Evolutionary conservation across 2,329 filamentous ascomycete genomes (phyloP), one percentile per base, ranked within the genome.

Genomic region (Ascocoryne sarcoides): DNA sequence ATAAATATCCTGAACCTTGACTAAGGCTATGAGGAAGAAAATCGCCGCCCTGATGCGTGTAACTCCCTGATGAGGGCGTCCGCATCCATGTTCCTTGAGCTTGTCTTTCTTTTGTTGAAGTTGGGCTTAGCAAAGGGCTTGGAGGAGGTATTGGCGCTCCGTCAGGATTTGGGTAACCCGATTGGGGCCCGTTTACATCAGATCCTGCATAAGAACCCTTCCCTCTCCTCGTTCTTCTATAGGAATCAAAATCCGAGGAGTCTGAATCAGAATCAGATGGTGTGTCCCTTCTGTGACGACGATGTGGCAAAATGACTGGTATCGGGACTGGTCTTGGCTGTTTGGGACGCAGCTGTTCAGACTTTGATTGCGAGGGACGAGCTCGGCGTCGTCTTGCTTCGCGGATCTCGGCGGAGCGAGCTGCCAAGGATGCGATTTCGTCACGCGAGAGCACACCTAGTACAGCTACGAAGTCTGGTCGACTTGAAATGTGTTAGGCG

Each of bases 391-490:
- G 42, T 26, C 54, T 49, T 12, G 51, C 45, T 32, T 52, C 54
- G 23, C 69, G 61, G 4, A 66, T 56, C 10, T 61, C 62, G n/a
- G 50, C 32, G 1, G 55, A 56, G 4, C 62, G 58, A 3, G 64
- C 64, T 2, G 75, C 74, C 40, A 67, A 72, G 5, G 70, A 63
- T 15, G 62, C 61, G 29, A 82, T 69, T 32, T 79, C 57, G 10
- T 72, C 67, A 1, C 65, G 65, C 2, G 63, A 63, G 2, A 80
- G 62, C 10, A 69, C 62, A 4, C 77, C 77, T 0, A 81, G 65
- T 3, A 81, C 60, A 10, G 76, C 76, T 2, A 80, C 74, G 43
- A 75, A 80, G 1, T 71, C 67, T 0, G 74, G 75, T 1, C 73
- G 66, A 8, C 53, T 59, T 5, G 26, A 28, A 43, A 28, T 39